Conservation (phyloP, 2,329 filamentous ascomycete genomes). For the Colletotrichum echinochloae region DNA sequence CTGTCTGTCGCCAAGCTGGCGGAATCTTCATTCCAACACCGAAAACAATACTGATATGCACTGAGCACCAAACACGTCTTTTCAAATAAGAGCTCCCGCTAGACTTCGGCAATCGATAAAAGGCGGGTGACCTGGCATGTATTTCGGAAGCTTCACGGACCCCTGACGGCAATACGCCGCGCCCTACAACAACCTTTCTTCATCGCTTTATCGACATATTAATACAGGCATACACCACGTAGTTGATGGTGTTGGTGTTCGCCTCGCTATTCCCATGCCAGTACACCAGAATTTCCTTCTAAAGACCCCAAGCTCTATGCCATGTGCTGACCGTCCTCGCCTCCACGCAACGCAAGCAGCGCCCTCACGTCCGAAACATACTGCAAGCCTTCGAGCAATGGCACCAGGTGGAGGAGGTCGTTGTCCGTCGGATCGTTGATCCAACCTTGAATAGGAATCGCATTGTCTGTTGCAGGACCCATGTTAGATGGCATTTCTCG, state of each 20-base stretch:
- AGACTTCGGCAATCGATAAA: conserved; percentile 9
- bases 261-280: conserved; percentile 34
- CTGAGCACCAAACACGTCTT: neutral
- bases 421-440: conserved; percentile 98
- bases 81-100: neutral
- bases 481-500: neutral
- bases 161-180: neutral
- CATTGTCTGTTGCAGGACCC: conserved; percentile 78
- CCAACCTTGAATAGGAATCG: conserved; percentile 99
- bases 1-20: neutral
- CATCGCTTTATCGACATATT: conserved; percentile 29
- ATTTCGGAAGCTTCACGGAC: conserved; percentile 1
- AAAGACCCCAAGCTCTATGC: conserved; percentile 47
- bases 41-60: neutral
- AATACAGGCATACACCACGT: conserved; percentile 36
- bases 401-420: conserved; percentile 91
- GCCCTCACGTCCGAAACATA: conserved; percentile 97
- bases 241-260: conserved; percentile 35
- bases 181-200: conserved; percentile 3
- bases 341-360: conserved; percentile 86
- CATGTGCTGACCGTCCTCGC: conserved; percentile 78
- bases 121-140: conserved; percentile 23
- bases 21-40: neutral
- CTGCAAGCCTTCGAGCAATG: conserved; percentile 91
- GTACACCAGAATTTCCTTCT: conserved; percentile 29